phyloP scores from a whole-genome alignment of 352 stramenopile species.

The Aphanomyces euteiches region DNA sequence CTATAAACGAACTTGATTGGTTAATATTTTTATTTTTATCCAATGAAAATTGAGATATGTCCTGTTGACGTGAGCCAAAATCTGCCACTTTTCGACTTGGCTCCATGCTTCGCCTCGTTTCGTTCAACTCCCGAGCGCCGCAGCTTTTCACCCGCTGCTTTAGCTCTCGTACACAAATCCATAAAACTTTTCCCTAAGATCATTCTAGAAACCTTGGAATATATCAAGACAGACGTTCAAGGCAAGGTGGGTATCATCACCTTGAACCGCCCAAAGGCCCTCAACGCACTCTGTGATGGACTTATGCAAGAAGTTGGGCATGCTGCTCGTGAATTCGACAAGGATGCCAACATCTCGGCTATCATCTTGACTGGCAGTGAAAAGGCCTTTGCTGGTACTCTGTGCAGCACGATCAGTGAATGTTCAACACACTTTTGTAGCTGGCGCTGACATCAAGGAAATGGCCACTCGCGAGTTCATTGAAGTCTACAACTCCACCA shows the following conservation, averaged over 20 bases:
- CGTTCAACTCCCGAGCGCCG: background rate
- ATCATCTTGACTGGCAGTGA: slow-evolving; percentile 96
- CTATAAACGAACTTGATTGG: too few relatives aligned
- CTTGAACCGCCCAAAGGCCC: slow-evolving; percentile 94
- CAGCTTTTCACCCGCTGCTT: slow-evolving; percentile 1
- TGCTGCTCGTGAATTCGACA: slow-evolving; percentile 89
- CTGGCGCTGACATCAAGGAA: slow-evolving; percentile 96
- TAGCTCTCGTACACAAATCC: slow-evolving; percentile 1
- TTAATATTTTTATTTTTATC: too few relatives aligned
- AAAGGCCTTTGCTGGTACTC: slow-evolving; percentile 91
- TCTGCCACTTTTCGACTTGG: background rate
- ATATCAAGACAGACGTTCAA: slow-evolving; percentile 82
- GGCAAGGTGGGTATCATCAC: slow-evolving; percentile 93
- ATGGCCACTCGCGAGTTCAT: slow-evolving; percentile 94
- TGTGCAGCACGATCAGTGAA: background rate
- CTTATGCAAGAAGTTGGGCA: slow-evolving; percentile 95
- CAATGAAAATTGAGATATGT: too few relatives aligned
- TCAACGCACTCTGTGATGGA: slow-evolving; percentile 96
- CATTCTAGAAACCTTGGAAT: slow-evolving; percentile 68
- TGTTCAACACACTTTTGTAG: slow-evolving; percentile 33
- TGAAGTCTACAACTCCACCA: slow-evolving; percentile 91
- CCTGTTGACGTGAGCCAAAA: background rate
- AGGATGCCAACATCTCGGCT: slow-evolving; percentile 89
- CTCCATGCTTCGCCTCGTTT: slow-evolving; percentile 6
- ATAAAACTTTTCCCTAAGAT: too few relatives aligned